Conservation (phyloP, 2,329 filamentous ascomycete genomes). For the Fusarium acutatum region DNA sequence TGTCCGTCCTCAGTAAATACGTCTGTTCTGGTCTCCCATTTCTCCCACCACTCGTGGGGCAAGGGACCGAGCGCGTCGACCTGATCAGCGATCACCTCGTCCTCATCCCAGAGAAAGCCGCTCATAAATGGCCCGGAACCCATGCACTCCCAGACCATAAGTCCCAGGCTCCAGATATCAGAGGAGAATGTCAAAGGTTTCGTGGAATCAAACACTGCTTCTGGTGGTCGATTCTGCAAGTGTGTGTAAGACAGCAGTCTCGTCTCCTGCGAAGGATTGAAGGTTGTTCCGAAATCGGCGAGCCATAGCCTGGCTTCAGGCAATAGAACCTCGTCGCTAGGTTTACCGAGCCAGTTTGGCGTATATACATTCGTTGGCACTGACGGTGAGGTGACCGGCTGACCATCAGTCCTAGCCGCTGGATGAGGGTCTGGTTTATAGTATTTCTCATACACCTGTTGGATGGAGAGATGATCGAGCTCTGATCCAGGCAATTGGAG, state of each 20-base stretch:
- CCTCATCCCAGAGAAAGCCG: fast-evolving
- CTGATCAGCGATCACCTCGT: not conserved
- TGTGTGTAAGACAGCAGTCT: fast-evolving
- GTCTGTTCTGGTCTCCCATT: not conserved
- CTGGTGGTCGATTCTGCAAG: fast-evolving
- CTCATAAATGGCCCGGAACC: fast-evolving
- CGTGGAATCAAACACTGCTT: fast-evolving
- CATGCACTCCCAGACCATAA: not conserved
- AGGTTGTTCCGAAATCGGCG: not conserved
- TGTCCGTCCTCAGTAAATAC: not conserved
- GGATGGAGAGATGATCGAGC: not conserved
- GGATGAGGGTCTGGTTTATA: not conserved
- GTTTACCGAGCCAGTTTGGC: not conserved
- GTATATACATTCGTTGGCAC: not conserved
- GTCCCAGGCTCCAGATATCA: not conserved
- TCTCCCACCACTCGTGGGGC: fast-evolving
- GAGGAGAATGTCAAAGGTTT: not conserved
- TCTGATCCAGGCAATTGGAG: not conserved
- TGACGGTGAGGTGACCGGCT: fast-evolving
- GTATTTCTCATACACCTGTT: not conserved
- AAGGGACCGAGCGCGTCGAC: fast-evolving
- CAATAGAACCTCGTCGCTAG: fast-evolving
- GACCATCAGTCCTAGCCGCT: not conserved
- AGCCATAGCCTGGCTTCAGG: not conserved
- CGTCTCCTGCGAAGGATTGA: fast-evolving